A percentile compares a stretch with the other conserved stretches of the same genome.
These are phyloP conservation scores for Magnolia kwangsiensis DNA, from an alignment of 164 flowering plant species.

Conservation along the genomic window DNA sequence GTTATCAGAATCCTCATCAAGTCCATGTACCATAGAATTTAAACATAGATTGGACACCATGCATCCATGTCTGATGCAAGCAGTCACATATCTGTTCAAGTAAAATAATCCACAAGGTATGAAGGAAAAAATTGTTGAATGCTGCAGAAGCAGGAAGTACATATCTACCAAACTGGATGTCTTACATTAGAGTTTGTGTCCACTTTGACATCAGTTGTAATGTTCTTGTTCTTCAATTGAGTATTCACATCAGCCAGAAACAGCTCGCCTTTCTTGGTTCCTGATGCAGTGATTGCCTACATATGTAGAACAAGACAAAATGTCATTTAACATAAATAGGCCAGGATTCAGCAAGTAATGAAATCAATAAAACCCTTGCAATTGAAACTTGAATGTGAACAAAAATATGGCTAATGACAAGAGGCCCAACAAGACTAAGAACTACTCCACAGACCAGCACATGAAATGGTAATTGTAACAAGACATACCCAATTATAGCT, in stretches of 20 bases:
- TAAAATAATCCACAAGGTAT: neutral
- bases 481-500: too few relatives aligned
- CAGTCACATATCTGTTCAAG: neutral
- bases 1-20: too few relatives aligned
- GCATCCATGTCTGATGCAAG: neutral
- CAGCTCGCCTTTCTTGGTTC: constrained; percentile 76
- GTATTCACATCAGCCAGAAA: constrained; percentile 76
- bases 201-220: constrained; percentile 91
- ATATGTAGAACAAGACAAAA: neutral
- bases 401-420: neutral
- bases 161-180: neutral
- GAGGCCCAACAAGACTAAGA: neutral
- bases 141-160: neutral
- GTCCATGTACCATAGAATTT: too few relatives aligned
- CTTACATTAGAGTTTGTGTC: constrained; percentile 85
- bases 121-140: neutral
- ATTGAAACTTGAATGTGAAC: neutral
- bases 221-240: constrained; percentile 77
- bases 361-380: neutral
- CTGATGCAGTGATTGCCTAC: constrained; percentile 79
- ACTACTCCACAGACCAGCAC: neutral
- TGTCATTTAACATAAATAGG: too few relatives aligned
- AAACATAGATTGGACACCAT: too few relatives aligned
- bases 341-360: too few relatives aligned
- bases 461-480: neutral